Evolutionary conservation across 2,329 filamentous ascomycete genomes (phyloP), one percentile per base, ranked within the genome.

Genomic region (Cordyceps cateniannulata): DNA sequence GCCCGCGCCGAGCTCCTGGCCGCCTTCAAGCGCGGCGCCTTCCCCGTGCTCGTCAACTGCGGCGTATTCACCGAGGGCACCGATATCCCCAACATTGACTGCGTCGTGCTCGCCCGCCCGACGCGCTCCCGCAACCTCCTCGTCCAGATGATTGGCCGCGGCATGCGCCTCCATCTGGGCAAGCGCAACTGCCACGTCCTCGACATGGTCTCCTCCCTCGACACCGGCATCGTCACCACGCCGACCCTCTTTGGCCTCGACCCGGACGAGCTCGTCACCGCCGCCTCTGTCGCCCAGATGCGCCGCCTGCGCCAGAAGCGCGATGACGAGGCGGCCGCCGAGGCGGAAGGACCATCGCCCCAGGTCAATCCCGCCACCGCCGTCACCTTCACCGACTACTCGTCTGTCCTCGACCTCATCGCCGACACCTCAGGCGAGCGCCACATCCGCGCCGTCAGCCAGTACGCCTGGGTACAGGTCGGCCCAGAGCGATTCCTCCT

Each of bases 61-160:
- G 93, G 93, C 9, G 90, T 99, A 45, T 98, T 96, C 69, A 98
- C 93, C 0, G 95, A 99, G 76, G 95, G 95, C 2, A 99, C 95
- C 1, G 95, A 99, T 69, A 96, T 99, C 35, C 95, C 96, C 6
- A 97, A 96, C 71, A 90, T 99, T 65, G 95, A 99, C 76, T 98
- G 95, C 70, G 85, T 99, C 25, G 71, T 99, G 9, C 81, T 99
- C 9, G 92, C 89, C 3, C 81, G 95, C 25, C 95, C 95, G 0
- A 99, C 95, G 1, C 87, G 88, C 66, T 98, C 95, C 18, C 86
- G 90, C n/a, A 98, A 97, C 67, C 78, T 99, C 2, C 83, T 99
- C 1, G 86, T 98, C 1, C 95, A 99, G 74, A 99, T 99, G 95
- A 96, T 99, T 63, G 95, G 95, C 0, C 84, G 95, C 67, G 95